Base-by-base conservation (phyloP, 2,329 filamentous ascomycete genomes). In the Pyrenophora teres region DNA sequence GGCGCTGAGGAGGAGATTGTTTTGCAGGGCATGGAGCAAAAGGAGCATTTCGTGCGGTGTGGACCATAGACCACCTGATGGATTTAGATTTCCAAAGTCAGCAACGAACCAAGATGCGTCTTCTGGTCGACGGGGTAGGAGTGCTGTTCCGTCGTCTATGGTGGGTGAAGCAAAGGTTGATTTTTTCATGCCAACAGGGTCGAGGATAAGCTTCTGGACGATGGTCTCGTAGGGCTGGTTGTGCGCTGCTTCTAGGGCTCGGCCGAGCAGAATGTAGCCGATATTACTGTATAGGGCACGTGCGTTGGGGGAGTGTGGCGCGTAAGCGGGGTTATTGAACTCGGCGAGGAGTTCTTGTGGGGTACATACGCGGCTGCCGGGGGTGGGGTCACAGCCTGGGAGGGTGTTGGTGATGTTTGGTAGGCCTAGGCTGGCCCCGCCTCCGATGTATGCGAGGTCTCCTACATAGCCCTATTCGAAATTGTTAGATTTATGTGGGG, bases 61-160 rank as follows among this genome's bases (percentile, higher is more conserved):
- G 2, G 57, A 62, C 67, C 65, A 69, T 1, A 68, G 48, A 8
- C 67, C 65, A 7, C 65, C 63, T 2, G 57, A 57, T 18, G 64
- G 59, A n/a, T 69, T 62, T 44, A 61, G 59, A 18, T 67, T 69
- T 1, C 40, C 64, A 36, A 68, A 68, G 6, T 61, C 42, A 2
- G 54, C 46, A 0, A 56, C 50, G 37, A 62, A 67, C 65, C 67
- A 69, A 2, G 21, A 13, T 1, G 46, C 49, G 8, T 57, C 60
- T 35, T 54, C 52, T 1, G 51, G 47, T 12, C 46, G 50, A 25
- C 46, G 27, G 6, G 65, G 66, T 3, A 66, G 48, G 1, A 69
- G 44, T 0, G 63, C 64, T 4, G 21, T 39, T 6, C 46, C 54
- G 7, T 42, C 23, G 6, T 61, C 41, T 16, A n/a, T 47, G 0